Evolutionary conservation across 805 yeast genomes (phyloP), one percentile per base, ranked within the genome.

Genomic region (Kluyveromyces wickerhamii): DNA sequence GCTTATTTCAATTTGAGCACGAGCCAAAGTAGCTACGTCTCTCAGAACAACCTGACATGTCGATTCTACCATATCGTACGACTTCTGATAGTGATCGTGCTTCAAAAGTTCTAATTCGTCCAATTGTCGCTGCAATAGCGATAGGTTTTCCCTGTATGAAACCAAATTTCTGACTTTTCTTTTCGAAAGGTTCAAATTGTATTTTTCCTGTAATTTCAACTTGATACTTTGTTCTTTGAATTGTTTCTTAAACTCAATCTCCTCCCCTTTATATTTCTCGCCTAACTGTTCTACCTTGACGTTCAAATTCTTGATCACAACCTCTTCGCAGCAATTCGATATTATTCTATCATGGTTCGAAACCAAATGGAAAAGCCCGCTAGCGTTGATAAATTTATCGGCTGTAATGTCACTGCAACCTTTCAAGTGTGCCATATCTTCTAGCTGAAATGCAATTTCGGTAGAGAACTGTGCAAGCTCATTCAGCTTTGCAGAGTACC

Each of bases 1-100:
- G 46, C 74, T 76, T 13, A 85, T 74, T 47, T 84, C 92, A 12
- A 86, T 74, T 52, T 86, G 89, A 2, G 92, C 88, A 32, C 85
- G 63, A 2, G 84, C 77, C 4, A 81, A 64, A 1, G 80, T 67
- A 1, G 85, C 79, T 2, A 84, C 67, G 34, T 68, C 65, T 13
- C 60, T 55, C 29, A 81, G 63, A 4, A 83, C 62, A 17, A 65
- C 60, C 17, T 64, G 62, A 25, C 80, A 75, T n/a, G 81, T 70
- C 22, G 71, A 69, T 45, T 80, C 79, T 6, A 82, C 75, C 42
- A 77, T 60, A 7, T 70, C 69, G 48, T 71, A 77, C 13, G 82
- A 67, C 14, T 74, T 72, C 40, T 74, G 74, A 52, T 81, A 80
- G 49, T 81, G 83, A 39, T 77, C 85, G 53, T 78, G 80, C 52